Percentiles rank a stretch among this genome's conserved stretches.
Evolutionary conservation across 768 basidiomycete species (phyloP).

Genomic region (Boletus subparvulus): DNA sequence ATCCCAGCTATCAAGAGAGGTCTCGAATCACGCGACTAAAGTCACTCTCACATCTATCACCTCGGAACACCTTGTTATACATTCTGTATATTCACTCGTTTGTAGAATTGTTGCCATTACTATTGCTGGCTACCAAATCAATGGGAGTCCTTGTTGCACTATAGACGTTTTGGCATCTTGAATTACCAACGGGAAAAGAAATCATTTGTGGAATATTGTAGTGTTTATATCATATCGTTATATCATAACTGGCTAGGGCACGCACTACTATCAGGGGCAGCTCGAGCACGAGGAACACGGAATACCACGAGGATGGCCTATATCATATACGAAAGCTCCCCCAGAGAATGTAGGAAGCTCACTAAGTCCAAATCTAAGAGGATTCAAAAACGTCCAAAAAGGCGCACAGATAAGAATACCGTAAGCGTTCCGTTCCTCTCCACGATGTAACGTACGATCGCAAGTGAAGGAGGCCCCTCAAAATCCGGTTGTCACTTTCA

Average conservation of each 20-base stretch:
- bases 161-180: neutral
- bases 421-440: slow-evolving; percentile 15
- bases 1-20: slow-evolving; percentile 57
- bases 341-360: slow-evolving; percentile 13
- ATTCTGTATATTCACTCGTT: slow-evolving; percentile 23
- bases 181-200: slow-evolving; percentile 9
- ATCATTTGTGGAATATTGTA: slow-evolving; percentile 25
- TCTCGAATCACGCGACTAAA: slow-evolving; percentile 40
- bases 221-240: slow-evolving; percentile 28
- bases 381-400: slow-evolving; percentile 21
- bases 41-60: neutral
- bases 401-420: slow-evolving; percentile 20
- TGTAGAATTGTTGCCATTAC: slow-evolving; percentile 7
- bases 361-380: slow-evolving; percentile 30
- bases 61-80: slow-evolving; percentile 10
- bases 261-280: neutral
- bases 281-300: slow-evolving; percentile 3
- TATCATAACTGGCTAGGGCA: slow-evolving; percentile 24
- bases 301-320: slow-evolving; percentile 14
- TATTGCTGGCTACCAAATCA: neutral
- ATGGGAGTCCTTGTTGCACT: neutral
- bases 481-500: neutral
- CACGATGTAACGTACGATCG: slow-evolving; percentile 2
- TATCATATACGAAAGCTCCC: slow-evolving; percentile 24
- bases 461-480: slow-evolving; percentile 1